These are phyloP conservation scores for Fusarium sp. DNA, from an alignment of 2,329 filamentous ascomycete species.

Conservation along the genomic window DNA sequence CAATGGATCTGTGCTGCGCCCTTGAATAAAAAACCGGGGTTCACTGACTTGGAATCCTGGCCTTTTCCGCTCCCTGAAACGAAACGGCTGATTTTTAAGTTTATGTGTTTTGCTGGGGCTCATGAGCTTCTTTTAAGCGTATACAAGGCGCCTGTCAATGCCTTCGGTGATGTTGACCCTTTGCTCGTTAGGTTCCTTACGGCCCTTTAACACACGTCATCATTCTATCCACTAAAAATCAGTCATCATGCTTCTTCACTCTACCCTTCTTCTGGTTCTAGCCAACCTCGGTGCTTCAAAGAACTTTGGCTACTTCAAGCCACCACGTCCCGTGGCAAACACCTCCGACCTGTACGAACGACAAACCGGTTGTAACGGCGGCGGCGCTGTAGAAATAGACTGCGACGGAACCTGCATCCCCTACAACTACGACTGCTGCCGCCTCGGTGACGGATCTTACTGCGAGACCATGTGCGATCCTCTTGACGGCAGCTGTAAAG, in stretches of 20 bases:
- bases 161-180: neutral
- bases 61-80: neutral
- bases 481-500: neutral
- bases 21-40: neutral
- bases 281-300: neutral
- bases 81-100: neutral
- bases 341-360: neutral
- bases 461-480: neutral
- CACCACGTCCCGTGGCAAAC: neutral
- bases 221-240: too few species aligned
- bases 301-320: neutral
- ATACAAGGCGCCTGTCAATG: neutral
- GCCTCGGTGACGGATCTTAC: neutral
- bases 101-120: neutral
- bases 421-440: neutral
- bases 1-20: neutral
- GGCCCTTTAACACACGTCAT: too few species aligned
- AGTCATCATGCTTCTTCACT: neutral
- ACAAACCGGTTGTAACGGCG: neutral
- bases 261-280: neutral
- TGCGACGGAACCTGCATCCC: neutral
- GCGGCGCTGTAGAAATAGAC: neutral
- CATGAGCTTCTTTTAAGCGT: neutral
- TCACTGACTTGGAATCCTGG: neutral
- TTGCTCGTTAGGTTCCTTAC: neutral